Conservation (phyloP, 2,329 filamentous ascomycete species). For the Rutstroemia sp. region DNA sequence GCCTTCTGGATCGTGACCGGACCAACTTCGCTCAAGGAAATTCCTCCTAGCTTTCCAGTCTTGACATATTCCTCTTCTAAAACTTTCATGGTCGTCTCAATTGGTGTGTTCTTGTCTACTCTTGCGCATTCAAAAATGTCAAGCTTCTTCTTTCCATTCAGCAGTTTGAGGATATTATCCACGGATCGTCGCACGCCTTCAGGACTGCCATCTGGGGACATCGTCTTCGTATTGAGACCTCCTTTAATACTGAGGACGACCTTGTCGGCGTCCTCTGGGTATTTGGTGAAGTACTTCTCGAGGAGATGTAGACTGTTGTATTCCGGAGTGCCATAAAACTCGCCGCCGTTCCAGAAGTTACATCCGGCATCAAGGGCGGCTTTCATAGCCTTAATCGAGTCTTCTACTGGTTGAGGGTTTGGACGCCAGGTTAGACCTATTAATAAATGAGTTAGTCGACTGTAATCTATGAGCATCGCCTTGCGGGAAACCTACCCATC, state of each 20-base stretch:
- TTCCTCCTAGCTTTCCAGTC: conserved; percentile 37
- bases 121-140: conserved; percentile 46
- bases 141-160: conserved; percentile 42
- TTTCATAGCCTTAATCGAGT: conserved; percentile 48
- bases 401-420: conserved; percentile 34
- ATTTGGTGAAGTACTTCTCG: conserved; percentile 53
- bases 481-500: conserved; percentile 12
- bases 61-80: conserved; percentile 32
- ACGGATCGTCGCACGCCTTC: conserved; percentile 49
- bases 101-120: conserved; percentile 37
- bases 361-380: conserved; percentile 39
- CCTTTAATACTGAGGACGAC: conserved; percentile 59
- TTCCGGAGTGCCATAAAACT: conserved; percentile 55
- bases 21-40: conserved; percentile 37
- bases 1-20: conserved; percentile 36
- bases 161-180: conserved; percentile 45
- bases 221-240: conserved; percentile 32
- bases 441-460: background rate
- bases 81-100: conserved; percentile 33
- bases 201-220: conserved; percentile 43
- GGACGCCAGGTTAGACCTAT: conserved; percentile 30
- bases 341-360: conserved; percentile 54
- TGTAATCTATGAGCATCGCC: background rate
- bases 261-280: conserved; percentile 56
- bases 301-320: conserved; percentile 53